Evolutionary conservation across 2,329 filamentous ascomycete genomes (phyloP).

Genomic region (Harringtonia aguacate): DNA sequence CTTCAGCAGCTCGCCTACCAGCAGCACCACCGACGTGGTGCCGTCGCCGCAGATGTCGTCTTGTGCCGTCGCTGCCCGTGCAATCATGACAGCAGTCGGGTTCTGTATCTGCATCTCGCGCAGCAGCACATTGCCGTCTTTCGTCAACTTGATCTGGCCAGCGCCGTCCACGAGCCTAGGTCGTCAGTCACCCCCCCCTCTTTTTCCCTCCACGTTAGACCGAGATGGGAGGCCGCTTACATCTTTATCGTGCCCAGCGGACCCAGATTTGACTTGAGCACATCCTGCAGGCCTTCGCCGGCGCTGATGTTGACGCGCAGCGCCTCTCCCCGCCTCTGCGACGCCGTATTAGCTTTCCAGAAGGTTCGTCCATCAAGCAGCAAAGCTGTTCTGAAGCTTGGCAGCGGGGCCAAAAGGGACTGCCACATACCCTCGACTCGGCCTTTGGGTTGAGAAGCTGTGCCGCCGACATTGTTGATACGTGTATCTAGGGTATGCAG

Average conservation of each 20-base stretch:
- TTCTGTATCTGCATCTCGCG: conserved; percentile 93
- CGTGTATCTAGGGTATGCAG: neutral
- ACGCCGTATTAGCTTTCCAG: conserved; percentile 19
- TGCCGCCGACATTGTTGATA: conserved; percentile 75
- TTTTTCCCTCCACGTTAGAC: neutral
- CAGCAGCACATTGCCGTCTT: conserved; percentile 85
- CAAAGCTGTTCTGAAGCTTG: neutral
- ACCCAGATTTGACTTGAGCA: conserved; percentile 91
- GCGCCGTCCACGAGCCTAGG: conserved; percentile 57
- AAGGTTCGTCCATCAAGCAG: neutral
- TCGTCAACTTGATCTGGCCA: conserved; percentile 90
- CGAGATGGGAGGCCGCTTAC: conserved; percentile 43
- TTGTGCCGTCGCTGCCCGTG: conserved; percentile 82
- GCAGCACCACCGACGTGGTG: conserved; percentile 88
- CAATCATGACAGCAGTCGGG: conserved; percentile 83
- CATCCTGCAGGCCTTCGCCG: conserved; percentile 86
- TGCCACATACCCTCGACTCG: conserved; percentile 72
- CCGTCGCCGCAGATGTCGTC: conserved; percentile 98
- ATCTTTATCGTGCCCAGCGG: conserved; percentile 95
- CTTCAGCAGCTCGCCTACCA: conserved; percentile 95
- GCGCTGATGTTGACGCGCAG: conserved; percentile 93
- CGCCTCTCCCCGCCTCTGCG: conserved; percentile 88
- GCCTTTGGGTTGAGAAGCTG: conserved; percentile 98
- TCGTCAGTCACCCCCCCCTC: neutral
- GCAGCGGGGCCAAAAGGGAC: conserved; percentile 3